phyloP scores from a whole-genome alignment of 2,329 filamentous ascomycete species.

The Calonectria hongkongensis region DNA sequence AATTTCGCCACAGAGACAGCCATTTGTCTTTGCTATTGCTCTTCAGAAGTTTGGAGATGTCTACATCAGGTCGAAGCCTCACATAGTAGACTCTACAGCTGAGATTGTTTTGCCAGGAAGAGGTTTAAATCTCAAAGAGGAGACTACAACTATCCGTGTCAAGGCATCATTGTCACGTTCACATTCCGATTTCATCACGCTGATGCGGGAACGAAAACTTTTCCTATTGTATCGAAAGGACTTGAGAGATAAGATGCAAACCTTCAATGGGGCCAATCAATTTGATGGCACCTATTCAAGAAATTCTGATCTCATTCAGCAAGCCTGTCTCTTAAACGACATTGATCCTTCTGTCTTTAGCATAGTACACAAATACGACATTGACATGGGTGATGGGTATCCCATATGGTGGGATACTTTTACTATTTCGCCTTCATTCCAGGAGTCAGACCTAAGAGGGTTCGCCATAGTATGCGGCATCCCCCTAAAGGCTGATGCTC shows the following conservation, averaged over 20 bases:
- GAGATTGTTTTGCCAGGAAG: conserved; percentile 2
- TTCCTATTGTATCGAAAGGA: conserved; percentile 12
- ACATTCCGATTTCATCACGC: conserved; percentile 24
- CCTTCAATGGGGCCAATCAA: background rate
- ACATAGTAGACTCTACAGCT: background rate
- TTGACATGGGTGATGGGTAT: conserved; percentile 10
- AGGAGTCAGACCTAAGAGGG: background rate
- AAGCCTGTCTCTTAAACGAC: conserved; percentile 12
- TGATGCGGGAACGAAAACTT: conserved; percentile 26
- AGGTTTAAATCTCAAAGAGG: background rate
- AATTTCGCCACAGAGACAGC: background rate
- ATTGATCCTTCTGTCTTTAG: conserved; percentile 1
- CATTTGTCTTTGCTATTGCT: background rate
- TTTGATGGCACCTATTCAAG: background rate
- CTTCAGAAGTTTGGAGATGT: conserved; percentile 22
- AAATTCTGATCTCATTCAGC: background rate
- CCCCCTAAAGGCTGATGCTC: conserved; percentile 18
- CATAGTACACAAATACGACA: conserved; percentile 17
- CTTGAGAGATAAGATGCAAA: conserved; percentile 4
- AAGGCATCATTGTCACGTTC: conserved; percentile 11
- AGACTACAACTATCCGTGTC: background rate
- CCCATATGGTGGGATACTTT: conserved; percentile 35
- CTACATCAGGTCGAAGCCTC: conserved; percentile 25
- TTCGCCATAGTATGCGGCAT: conserved; percentile 26
- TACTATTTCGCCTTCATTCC: background rate